Conservation (phyloP, 2,329 filamentous ascomycete genomes). For the Chaetomiaceae sp. region DNA sequence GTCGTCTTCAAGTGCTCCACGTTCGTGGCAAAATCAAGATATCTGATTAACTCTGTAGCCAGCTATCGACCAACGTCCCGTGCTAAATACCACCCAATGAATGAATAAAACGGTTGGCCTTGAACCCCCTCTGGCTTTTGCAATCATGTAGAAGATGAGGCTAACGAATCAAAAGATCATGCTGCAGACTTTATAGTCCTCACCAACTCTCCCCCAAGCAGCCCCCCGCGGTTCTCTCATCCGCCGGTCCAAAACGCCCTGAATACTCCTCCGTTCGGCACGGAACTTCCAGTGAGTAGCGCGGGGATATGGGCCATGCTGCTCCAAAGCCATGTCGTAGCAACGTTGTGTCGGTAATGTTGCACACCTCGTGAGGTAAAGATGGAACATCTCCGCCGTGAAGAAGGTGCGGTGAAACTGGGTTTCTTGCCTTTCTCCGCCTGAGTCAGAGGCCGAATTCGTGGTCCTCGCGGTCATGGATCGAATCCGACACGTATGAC, state of each 20-base stretch:
- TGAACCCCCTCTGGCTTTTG: conserved; percentile 3
- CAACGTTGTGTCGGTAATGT: conserved; percentile 4
- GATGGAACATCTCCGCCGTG: conserved; percentile 2
- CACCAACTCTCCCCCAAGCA: neutral
- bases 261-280: neutral
- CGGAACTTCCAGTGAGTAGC: neutral
- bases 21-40: conserved; percentile 2
- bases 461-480: conserved; percentile 12
- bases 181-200: conserved; percentile 1
- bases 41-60: conserved; percentile 13
- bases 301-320: neutral
- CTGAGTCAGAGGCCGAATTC: conserved; percentile 19
- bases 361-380: conserved; percentile 4
- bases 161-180: conserved; percentile 15
- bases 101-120: conserved; percentile 8
- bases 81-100: conserved; percentile 13
- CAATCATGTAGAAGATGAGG: conserved; percentile 14
- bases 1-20: too few relatives aligned
- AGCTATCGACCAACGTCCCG: conserved; percentile 17
- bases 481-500: conserved; percentile 12
- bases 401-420: neutral
- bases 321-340: neutral
- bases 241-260: neutral
- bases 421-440: neutral
- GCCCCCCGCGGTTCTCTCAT: neutral